phyloP scores from a whole-genome alignment of 176 grass and related monocot species.

The Rhynchospora breviuscula region DNA sequence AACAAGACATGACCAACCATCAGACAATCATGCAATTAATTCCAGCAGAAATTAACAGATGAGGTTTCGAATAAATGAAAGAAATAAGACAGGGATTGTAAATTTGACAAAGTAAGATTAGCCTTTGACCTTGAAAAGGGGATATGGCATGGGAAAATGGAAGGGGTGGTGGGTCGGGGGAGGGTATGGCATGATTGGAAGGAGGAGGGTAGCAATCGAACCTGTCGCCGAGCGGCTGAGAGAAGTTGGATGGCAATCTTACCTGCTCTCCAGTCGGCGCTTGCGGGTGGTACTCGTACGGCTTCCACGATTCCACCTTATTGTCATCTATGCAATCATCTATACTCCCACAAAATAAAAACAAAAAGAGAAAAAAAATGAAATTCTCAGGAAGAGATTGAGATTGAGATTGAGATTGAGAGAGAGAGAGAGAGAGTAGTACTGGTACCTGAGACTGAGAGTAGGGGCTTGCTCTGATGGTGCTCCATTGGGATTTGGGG shows the following conservation, averaged over 20 bases:
- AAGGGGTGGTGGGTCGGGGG: conserved; percentile 11
- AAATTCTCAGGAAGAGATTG: not conserved
- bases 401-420: not conserved
- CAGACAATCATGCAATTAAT: not conserved
- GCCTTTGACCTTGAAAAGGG: not conserved
- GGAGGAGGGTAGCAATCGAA: conserved; percentile 50
- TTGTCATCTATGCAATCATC: not conserved
- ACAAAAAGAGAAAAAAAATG: not conserved
- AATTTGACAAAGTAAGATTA: not conserved
- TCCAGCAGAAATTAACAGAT: not conserved
- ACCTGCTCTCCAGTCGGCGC: conserved; percentile 31
- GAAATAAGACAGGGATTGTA: not conserved
- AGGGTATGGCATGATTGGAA: conserved; percentile 51
- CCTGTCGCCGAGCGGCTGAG: conserved; percentile 7
- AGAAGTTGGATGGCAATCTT: conserved; percentile 43
- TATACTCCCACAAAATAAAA: not conserved
- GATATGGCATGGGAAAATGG: not conserved
- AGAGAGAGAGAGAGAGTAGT: not conserved
- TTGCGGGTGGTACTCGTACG: conserved; percentile 44
- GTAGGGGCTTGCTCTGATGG: not conserved
- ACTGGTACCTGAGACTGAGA: not conserved
- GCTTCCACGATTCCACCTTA: not conserved
- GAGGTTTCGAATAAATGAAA: not conserved
- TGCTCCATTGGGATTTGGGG: not conserved
- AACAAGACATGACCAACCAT: not conserved